Conservation (phyloP, 306 rosid species). For the Quercus wislizeni region DNA sequence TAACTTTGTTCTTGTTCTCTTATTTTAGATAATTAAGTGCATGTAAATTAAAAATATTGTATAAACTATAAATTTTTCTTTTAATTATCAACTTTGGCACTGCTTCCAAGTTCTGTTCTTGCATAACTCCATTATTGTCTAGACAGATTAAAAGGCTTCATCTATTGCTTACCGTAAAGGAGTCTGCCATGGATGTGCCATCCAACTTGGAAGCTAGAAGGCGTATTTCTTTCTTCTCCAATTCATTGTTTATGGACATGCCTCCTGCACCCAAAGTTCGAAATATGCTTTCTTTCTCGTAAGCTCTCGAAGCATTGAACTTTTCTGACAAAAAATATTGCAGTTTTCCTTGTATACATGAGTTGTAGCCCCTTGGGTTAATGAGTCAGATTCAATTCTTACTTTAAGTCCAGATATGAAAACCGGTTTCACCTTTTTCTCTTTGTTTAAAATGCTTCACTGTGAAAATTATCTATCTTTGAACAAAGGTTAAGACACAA, state of each 20-base stretch:
- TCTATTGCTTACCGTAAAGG: slow-evolving; percentile 86
- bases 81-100: not conserved
- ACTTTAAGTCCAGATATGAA: not conserved
- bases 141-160: slow-evolving; percentile 78
- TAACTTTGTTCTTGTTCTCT: not conserved
- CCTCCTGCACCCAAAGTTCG: slow-evolving; percentile 93
- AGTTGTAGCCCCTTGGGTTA: slow-evolving; percentile 4
- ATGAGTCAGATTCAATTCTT: not conserved
- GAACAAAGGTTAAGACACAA: too few species aligned
- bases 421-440: not conserved
- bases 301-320: slow-evolving; percentile 31
- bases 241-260: slow-evolving; percentile 97
- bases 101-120: not conserved
- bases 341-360: not conserved
- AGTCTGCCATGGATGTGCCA: slow-evolving; percentile 99
- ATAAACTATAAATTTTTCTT: not conserved
- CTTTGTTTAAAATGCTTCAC: not conserved
- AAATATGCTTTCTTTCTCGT: slow-evolving; percentile 97
- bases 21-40: not conserved
- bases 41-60: not conserved
- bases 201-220: slow-evolving; percentile 93
- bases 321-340: slow-evolving; percentile 5
- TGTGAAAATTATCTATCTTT: not conserved
- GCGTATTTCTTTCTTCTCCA: slow-evolving; percentile 92
- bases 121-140: slow-evolving; percentile 27